These are phyloP conservation scores for Corinectria fuckeliana DNA, from an alignment of 2,329 filamentous ascomycete genomes.

Conservation along the genomic window DNA sequence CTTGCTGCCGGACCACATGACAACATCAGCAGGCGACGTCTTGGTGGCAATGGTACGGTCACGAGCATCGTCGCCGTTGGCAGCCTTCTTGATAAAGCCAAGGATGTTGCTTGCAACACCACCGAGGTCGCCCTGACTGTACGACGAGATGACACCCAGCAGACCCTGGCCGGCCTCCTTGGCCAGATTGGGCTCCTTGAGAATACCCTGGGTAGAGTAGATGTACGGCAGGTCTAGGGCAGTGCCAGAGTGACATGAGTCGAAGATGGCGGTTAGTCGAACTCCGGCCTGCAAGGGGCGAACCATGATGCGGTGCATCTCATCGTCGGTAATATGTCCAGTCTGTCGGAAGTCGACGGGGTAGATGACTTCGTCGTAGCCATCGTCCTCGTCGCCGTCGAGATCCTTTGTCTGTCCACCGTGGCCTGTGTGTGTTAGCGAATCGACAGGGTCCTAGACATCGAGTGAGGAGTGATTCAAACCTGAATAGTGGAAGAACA, in stretches of 20 bases:
- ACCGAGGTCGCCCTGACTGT: conserved; percentile 75
- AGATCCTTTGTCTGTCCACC: conserved; percentile 82
- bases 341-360: conserved; percentile 80
- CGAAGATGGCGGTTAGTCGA: conserved; percentile 67
- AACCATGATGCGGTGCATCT: conserved; percentile 80
- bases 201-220: conserved; percentile 71
- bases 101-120: conserved; percentile 82
- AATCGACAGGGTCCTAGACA: not conserved
- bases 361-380: conserved; percentile 84
- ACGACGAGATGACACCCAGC: conserved; percentile 64
- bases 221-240: conserved; percentile 72
- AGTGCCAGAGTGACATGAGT: conserved; percentile 72
- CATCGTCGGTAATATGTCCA: conserved; percentile 84
- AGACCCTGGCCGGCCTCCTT: conserved; percentile 72
- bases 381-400: conserved; percentile 81
- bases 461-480: conserved; percentile 38
- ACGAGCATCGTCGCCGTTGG: conserved; percentile 80
- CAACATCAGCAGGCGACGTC: conserved; percentile 91
- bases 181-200: conserved; percentile 72
- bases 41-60: conserved; percentile 84
- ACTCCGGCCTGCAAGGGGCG: conserved; percentile 62
- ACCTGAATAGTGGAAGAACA: conserved; percentile 98
- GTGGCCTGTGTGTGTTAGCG: conserved; percentile 59
- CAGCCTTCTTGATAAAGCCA: conserved; percentile 88
- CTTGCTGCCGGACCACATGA: conserved; percentile 98